Percentiles rank a stretch among this genome's conserved stretches.
Conservation (phyloP, 2,329 filamentous ascomycete species). For the Alternaria sp. region DNA sequence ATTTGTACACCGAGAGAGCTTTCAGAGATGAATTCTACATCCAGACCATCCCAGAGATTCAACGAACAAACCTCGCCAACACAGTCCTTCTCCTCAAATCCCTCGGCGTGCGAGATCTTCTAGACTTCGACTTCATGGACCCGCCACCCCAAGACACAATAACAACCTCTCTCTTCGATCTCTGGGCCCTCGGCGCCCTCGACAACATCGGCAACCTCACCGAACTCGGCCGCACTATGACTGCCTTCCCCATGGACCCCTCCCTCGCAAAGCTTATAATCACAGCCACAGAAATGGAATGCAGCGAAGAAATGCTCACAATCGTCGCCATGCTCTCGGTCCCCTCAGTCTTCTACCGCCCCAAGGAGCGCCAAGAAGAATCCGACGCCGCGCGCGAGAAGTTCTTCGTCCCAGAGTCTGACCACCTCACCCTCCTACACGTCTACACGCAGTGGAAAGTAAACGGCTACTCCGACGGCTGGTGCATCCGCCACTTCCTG, state of each 20-base stretch:
- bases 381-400: conserved; percentile 95
- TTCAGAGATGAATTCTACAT: conserved; percentile 97
- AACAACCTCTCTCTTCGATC: conserved; percentile 93
- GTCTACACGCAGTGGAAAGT: conserved; percentile 95
- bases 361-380: conserved; percentile 95
- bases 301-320: conserved; percentile 96
- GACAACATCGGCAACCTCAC: conserved; percentile 95
- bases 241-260: conserved; percentile 97
- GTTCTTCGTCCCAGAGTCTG: conserved; percentile 97
- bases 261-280: conserved; percentile 94
- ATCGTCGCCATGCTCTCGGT: conserved; percentile 99
- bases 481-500: conserved; percentile 92
- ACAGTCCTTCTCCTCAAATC: conserved; percentile 94
- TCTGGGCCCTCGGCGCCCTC: conserved; percentile 93
- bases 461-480: conserved; percentile 87
- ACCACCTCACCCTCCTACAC: conserved; percentile 93
- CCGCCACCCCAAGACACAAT: conserved; percentile 98
- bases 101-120: conserved; percentile 87
- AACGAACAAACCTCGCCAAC: conserved; percentile 93
- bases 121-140: conserved; percentile 99
- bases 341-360: conserved; percentile 94
- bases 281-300: conserved; percentile 85
- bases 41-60: conserved; percentile 96
- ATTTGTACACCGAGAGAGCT: conserved; percentile 90
- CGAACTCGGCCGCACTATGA: conserved; percentile 87